These are phyloP conservation scores for Coprinopsis cinerea DNA, from an alignment of 768 basidiomycete species.

Conservation along the genomic window DNA sequence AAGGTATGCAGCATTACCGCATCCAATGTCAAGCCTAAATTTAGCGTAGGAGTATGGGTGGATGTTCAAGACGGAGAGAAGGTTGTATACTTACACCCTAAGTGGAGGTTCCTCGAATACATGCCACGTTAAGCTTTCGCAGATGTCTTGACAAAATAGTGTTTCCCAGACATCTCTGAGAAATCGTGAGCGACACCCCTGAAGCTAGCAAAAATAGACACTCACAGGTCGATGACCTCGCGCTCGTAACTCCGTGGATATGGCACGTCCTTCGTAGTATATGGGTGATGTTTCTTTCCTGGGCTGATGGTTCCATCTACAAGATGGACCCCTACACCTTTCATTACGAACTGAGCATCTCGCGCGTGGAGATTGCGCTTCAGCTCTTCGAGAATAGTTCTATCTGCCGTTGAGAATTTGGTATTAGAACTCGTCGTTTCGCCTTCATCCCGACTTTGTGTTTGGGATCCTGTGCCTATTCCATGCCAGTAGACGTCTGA, in stretches of 20 bases:
- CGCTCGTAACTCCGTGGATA: constrained; percentile 66
- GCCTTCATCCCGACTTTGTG: too few species aligned
- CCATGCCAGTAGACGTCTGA: too few species aligned
- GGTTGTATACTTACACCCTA: constrained; percentile 45
- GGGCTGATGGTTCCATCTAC: constrained; percentile 23
- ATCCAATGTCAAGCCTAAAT: constrained; percentile 63
- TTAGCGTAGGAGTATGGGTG: neutral
- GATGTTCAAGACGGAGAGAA: constrained; percentile 2
- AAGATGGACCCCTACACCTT: constrained; percentile 32
- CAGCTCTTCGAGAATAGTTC: constrained; percentile 53
- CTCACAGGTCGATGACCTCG: constrained; percentile 62
- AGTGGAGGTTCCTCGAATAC: constrained; percentile 52
- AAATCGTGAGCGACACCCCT: neutral
- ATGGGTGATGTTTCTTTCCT: constrained; percentile 55
- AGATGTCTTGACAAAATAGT: constrained; percentile 44
- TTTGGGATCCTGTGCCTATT: too few species aligned
- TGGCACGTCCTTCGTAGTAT: constrained; percentile 44
- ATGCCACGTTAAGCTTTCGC: constrained; percentile 60
- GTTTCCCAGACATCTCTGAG: constrained; percentile 70
- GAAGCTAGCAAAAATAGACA: constrained; percentile 12
- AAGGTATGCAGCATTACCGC: constrained; percentile 40
- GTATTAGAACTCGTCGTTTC: constrained; percentile 4
- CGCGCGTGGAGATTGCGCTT: constrained; percentile 46
- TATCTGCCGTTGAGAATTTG: constrained; percentile 57
- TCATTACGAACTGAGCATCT: constrained; percentile 50